These are phyloP conservation scores for Porcisia hertigi DNA, from an alignment of 208 protist genomes.

Conservation along the genomic window DNA sequence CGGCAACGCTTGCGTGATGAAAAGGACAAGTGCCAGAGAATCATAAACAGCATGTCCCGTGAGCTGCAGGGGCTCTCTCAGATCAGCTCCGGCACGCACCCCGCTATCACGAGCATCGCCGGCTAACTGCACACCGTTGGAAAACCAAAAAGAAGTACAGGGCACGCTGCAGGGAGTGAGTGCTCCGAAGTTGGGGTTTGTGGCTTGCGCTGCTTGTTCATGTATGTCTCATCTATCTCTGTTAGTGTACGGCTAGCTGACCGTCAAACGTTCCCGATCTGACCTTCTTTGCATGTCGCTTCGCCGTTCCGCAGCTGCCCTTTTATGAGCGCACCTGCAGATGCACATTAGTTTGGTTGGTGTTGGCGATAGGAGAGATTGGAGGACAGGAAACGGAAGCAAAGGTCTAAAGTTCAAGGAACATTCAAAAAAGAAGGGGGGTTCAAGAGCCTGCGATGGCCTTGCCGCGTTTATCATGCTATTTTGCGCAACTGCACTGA, in stretches of 20 bases:
- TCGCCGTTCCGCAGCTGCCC: no score
- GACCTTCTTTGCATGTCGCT: not conserved
- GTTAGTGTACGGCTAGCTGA: not conserved
- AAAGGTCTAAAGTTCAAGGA: no score
- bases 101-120: conserved; percentile 19
- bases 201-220: not conserved
- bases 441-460: not conserved
- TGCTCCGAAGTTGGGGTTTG: not conserved
- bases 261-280: not conserved
- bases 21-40: conserved; percentile 53
- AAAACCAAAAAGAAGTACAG: not conserved
- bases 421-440: not conserved
- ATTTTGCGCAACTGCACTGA: not conserved
- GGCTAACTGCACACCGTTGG: not conserved
- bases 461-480: not conserved
- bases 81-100: conserved; percentile 20
- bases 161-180: not conserved
- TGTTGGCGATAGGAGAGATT: not conserved
- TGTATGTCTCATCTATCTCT: not conserved
- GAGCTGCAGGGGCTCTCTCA: conserved; percentile 46
- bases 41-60: conserved; percentile 55
- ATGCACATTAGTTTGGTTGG: not conserved
- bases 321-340: not conserved
- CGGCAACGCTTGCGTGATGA: conserved; percentile 40
- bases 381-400: not conserved